Percentiles rank a stretch among this genome's conserved stretches.
These are phyloP conservation scores for Vaccinium macrocarpon DNA, from an alignment of 148 eudicot species.

Conservation along the genomic window DNA sequence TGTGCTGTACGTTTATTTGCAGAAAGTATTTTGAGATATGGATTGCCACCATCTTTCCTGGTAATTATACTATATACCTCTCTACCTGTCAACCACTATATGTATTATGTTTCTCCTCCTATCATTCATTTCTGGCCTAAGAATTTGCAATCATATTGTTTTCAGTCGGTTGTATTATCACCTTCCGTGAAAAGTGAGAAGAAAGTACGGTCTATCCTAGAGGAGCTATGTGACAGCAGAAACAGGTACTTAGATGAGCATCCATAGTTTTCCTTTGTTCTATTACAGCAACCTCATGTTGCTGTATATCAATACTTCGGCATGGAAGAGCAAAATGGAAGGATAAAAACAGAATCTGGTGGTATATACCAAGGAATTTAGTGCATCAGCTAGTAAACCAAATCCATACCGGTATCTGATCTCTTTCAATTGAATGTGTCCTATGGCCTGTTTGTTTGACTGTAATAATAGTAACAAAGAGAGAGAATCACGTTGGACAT, in stretches of 20 bases:
- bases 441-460: background rate
- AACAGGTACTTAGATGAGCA: slow-evolving; percentile 60
- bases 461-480: background rate
- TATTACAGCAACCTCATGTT: background rate
- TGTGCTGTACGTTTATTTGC: slow-evolving; percentile 81
- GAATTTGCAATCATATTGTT: slow-evolving; percentile 7
- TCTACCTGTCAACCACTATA: slow-evolving; percentile 9
- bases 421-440: background rate
- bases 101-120: slow-evolving; percentile 8
- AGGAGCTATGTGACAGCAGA: slow-evolving; percentile 50
- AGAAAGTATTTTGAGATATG: slow-evolving; percentile 95
- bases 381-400: background rate
- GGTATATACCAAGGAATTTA: background rate
- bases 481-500: background rate
- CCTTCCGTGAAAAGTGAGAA: slow-evolving; percentile 85
- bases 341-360: background rate
- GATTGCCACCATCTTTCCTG: slow-evolving; percentile 90
- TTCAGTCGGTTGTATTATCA: slow-evolving; percentile 75
- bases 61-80: slow-evolving; percentile 30
- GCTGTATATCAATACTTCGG: background rate
- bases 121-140: background rate
- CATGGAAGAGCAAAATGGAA: background rate
- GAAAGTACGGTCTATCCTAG: slow-evolving; percentile 89
- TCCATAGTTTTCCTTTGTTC: background rate
- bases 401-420: background rate